Evolutionary conservation across 768 basidiomycete genomes (phyloP).

Genomic region (Suillus variegatus): DNA sequence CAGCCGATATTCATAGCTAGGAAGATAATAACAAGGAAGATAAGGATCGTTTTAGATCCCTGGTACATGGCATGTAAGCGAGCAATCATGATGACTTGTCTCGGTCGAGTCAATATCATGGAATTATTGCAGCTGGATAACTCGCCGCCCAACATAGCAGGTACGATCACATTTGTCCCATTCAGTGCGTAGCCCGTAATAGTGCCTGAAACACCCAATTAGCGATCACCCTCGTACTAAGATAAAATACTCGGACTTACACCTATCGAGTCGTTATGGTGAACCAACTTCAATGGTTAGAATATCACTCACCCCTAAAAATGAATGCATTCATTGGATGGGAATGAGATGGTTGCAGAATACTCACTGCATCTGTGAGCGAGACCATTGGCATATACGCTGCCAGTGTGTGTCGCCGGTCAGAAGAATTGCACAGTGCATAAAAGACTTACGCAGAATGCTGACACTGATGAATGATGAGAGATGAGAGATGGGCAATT

Average conservation of each 20-base stretch:
- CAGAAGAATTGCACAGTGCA: not conserved
- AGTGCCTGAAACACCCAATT: not conserved
- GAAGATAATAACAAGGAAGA: not conserved
- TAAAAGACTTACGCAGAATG: not conserved
- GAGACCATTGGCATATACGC: not conserved
- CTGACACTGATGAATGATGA: not conserved
- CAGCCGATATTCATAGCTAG: not conserved
- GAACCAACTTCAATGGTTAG: not conserved
- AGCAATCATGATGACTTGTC: not conserved
- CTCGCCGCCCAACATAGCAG: not conserved
- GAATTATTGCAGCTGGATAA: not conserved
- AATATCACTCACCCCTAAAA: not conserved
- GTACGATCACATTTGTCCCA: not conserved
- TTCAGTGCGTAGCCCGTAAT: not conserved
- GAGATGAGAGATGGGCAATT: too few relatives aligned
- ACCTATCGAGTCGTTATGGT: not conserved
- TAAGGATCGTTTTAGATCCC: not conserved
- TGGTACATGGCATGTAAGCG: not conserved
- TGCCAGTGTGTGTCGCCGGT: not conserved
- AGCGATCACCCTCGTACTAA: not conserved
- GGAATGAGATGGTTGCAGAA: not conserved
- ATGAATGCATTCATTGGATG: not conserved
- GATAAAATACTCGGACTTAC: not conserved
- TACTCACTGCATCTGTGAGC: not conserved
- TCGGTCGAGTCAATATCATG: not conserved